Base-by-base conservation (phyloP, 371 early-diverging fungal genomes). In the Rhizopus delemar region DNA sequence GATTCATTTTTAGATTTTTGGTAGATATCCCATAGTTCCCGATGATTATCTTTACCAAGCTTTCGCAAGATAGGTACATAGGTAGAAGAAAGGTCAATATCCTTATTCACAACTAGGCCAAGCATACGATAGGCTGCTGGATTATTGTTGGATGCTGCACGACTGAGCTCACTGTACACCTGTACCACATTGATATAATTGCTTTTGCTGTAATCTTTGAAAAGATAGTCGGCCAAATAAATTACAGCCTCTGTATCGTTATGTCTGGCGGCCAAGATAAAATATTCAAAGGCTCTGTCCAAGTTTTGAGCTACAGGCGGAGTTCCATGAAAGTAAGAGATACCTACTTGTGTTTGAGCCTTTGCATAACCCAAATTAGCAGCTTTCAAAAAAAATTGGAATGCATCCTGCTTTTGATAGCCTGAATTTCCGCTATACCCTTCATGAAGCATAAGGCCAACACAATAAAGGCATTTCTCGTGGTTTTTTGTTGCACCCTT, bases 191-290 rank as follows among this genome's bases (percentile, higher is more conserved):
- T 54, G 8, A 66, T 59, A 33, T 46, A 33, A 3, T 36, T 57
- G n/a, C 5, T 11, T 5, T 8, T 52, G 13, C 41, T 8, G 0
- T 5, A 48, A 12, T 58, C 55, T 28, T 66, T 61, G 35, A 66
- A 50, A 31, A 66, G 50, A 28, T 62, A 66, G 32, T 66, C 58
- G 16, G 67, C 67, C 41, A 66, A 46, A 46, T 66, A 66, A 8
- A 58, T 54, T 4, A 62, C 57, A 11, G 67, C 67, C 0, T 58
- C 38, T 4, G 62, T 41, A 9, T 66, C 59, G 5, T 62, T 58
- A n/a, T 55, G 48, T 13, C 51, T 62, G 12, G 67, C 67, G 1
- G 67, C 67, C 4, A 33, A 49, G 13, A 36, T 55, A 41, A 66
- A 66, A n/a, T 51, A 62, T 1, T 45, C 29, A 29, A 66, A 66